Evolutionary conservation across 78 protist species (phyloP).

Genomic region (slime mould (Dictyostelium discoideum)): DNA sequence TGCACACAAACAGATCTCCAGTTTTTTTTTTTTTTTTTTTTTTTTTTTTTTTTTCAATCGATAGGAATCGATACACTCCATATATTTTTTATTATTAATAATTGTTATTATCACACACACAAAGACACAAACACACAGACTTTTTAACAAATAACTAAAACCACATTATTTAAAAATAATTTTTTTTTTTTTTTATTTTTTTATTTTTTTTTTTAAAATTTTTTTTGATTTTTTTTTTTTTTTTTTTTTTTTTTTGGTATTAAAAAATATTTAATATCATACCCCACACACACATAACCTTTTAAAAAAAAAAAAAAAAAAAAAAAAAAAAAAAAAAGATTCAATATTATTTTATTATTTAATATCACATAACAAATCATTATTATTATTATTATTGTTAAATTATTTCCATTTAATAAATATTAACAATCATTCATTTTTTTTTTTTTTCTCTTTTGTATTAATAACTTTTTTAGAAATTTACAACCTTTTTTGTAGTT

Average conservation of each 20-base stretch:
- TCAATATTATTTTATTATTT: not conserved
- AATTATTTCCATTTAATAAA: not conserved
- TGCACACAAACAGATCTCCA: not conserved
- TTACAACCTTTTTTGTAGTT: constrained; percentile 4
- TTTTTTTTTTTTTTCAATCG: not conserved
- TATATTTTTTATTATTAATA: not conserved
- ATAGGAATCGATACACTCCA: not conserved
- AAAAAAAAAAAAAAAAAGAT: not conserved
- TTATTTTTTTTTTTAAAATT: not conserved
- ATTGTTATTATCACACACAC: not conserved
- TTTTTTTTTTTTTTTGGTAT: not conserved
- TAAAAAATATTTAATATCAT: not conserved
- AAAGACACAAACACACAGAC: not conserved
- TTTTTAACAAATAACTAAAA: not conserved
- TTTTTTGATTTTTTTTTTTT: no score
- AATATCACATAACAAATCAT: not conserved
- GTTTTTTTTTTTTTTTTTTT: not conserved
- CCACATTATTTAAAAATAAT: not conserved
- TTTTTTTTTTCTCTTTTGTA: not conserved
- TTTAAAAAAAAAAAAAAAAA: not conserved
- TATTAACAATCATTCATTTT: not conserved
- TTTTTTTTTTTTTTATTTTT: not conserved
- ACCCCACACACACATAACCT: not conserved
- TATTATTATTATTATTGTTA: not conserved
- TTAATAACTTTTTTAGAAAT: not conserved